Conservation (phyloP, 2,329 filamentous ascomycete genomes). For the Aureobasidium melanogenum region DNA sequence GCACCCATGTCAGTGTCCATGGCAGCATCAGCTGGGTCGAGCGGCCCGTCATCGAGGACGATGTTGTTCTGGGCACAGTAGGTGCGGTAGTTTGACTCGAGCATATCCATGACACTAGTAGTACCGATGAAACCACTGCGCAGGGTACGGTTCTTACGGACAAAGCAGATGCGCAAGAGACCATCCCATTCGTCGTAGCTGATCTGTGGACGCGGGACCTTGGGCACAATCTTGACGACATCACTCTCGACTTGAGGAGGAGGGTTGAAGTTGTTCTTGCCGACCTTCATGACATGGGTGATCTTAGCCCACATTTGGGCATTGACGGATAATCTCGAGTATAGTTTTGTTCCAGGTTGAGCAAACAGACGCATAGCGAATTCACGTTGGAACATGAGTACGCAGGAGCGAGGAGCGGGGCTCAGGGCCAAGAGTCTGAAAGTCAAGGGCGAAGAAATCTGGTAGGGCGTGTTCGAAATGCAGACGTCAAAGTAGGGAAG, state of each 20-base stretch:
- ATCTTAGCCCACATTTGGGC: conserved; percentile 83
- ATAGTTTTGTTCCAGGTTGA: conserved; percentile 77
- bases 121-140: conserved; percentile 73
- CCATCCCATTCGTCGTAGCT: conserved; percentile 95
- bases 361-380: conserved; percentile 87
- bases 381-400: conserved; percentile 96
- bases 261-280: conserved; percentile 92
- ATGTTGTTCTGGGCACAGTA: conserved; percentile 86
- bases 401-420: conserved; percentile 70
- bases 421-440: conserved; percentile 80
- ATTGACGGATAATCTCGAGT: conserved; percentile 85
- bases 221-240: conserved; percentile 83
- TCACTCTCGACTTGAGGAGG: conserved; percentile 87
- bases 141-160: conserved; percentile 84
- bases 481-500: conserved; percentile 73
- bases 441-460: conserved; percentile 84
- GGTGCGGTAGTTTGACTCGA: conserved; percentile 81
- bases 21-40: conserved; percentile 29
- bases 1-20: conserved; percentile 39
- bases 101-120: conserved; percentile 68
- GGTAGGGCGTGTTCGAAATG: conserved; percentile 67
- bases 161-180: conserved; percentile 71
- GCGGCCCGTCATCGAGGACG: conserved; percentile 58
- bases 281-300: conserved; percentile 77
- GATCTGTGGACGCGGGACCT: conserved; percentile 75